Percentiles rank a stretch among this genome's conserved stretches.
Evolutionary conservation across 106 monocot species (phyloP).

Genomic region (Hemerocallis citrina): DNA sequence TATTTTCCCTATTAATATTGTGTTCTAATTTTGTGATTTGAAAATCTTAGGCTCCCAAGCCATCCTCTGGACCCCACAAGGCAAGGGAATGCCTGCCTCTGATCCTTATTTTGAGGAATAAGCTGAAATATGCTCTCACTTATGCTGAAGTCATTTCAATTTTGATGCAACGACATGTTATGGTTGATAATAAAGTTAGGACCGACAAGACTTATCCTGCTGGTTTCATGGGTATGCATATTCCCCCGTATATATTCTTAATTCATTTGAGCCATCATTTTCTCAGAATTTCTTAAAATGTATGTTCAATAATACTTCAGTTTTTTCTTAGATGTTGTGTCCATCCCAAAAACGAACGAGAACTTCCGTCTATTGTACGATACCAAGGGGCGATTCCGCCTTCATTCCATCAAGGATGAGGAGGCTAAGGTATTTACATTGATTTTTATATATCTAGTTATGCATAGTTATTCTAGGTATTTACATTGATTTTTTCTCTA

Average conservation of each 20-base stretch:
- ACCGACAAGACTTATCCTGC: constrained; percentile 92
- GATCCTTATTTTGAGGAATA: constrained; percentile 82
- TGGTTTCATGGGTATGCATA: constrained; percentile 86
- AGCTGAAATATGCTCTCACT: constrained; percentile 76
- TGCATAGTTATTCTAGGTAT: too few relatives aligned
- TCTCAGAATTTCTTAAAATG: too few relatives aligned
- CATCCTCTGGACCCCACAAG: constrained; percentile 84
- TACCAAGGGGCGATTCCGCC: constrained; percentile 84
- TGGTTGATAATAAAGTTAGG: constrained; percentile 81
- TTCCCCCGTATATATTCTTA: too few relatives aligned
- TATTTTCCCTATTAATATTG: not conserved
- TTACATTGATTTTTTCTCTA: too few relatives aligned
- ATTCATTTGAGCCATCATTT: too few relatives aligned
- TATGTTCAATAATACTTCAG: too few relatives aligned
- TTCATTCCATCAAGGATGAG: constrained; percentile 70
- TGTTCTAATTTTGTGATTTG: too few relatives aligned
- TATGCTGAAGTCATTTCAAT: constrained; percentile 75
- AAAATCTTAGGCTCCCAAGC: constrained; percentile 78
- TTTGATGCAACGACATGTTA: constrained; percentile 73
- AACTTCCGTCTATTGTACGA: constrained; percentile 84
- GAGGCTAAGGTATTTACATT: constrained; percentile 87
- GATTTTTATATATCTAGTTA: too few relatives aligned
- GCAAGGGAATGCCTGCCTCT: constrained; percentile 81
- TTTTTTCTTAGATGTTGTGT: constrained; percentile 88
- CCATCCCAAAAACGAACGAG: constrained; percentile 82